Base-by-base conservation (phyloP, 495 filamentous ascomycete genomes). In the Penicillium antarcticum region DNA sequence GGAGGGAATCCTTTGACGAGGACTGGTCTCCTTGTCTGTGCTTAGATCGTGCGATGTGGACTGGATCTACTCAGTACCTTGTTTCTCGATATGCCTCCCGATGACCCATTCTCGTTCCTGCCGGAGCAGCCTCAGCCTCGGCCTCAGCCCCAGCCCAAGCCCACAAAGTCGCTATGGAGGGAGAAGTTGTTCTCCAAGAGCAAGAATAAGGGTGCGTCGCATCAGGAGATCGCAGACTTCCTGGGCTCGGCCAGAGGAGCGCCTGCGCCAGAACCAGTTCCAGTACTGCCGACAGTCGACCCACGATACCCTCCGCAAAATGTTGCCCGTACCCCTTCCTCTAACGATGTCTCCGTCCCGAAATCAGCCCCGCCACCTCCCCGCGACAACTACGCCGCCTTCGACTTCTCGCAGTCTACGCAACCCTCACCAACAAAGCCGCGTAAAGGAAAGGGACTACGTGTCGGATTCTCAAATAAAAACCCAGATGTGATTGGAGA, bases 401-500 rank as follows among this genome's bases (percentile, higher is more conserved):
- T 60, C 49, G 49, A 55, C 24, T 54, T 53, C 32, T 29, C 45
- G 39, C 41, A 43, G 6, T 2, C 45, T 4, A n/a, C 52, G 9
- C 52, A 50, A 9, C 16, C 23, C 7, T 29, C 41, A 9, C 29
- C 47, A 17, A 48, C n/a, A 21, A 53, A 51, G 37, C 58, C 62
- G 13, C 62, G 70, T 43, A 71, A 74, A 37, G 75, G 74, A 51
- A 88, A 88, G 61, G 83, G 83, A 3, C 69, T 92, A 51, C 67
- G 66, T 14, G 90, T 95, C n/a, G 79, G 75, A 37, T 96, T 95
- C 60, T 79, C 71, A 7, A 75, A 85, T 42, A 75, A 68, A 17
- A 71, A 72, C 50, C 88, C 89, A 13, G 87, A 88, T 32, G 61
- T 95, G 42, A 95, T 96, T 66, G 91, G 91, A 19, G 82, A 88